Conservation (phyloP, 768 basidiomycete species). For the Podaxis sp. region DNA sequence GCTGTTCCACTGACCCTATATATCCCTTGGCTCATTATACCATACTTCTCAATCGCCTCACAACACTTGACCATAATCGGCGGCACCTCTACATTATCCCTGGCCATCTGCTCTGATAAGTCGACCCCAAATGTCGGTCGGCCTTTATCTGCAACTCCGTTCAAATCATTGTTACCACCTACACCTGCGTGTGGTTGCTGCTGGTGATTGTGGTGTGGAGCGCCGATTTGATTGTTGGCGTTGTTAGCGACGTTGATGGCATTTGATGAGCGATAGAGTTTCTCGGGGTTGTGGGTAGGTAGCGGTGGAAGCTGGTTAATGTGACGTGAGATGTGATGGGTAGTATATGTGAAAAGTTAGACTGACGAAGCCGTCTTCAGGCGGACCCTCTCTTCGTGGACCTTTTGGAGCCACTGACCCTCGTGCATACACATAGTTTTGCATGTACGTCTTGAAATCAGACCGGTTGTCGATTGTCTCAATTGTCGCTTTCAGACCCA, state of each 20-base stretch:
- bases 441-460: conserved; percentile 97
- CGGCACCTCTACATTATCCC: conserved; percentile 90
- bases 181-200: not conserved
- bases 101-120: conserved; percentile 87
- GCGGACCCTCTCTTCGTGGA: conserved; percentile 84
- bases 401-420: conserved; percentile 56
- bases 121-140: conserved; percentile 91
- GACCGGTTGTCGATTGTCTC: conserved; percentile 92
- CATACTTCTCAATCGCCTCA: conserved; percentile 87
- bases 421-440: conserved; percentile 92
- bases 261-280: conserved; percentile 17
- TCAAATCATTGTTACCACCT: conserved; percentile 20
- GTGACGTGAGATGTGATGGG: conserved; percentile 7
- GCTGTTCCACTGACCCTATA: conserved; percentile 92
- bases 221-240: conserved; percentile 4
- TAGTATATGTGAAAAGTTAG: not conserved
- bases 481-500: conserved; percentile 80
- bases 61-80: conserved; percentile 85
- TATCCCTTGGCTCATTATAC: conserved; percentile 80
- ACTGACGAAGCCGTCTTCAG: conserved; percentile 91
- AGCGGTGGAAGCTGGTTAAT: conserved; percentile 58
- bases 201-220: not conserved
- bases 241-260: conserved; percentile 12
- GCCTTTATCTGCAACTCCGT: conserved; percentile 51
- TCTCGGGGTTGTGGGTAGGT: conserved; percentile 31